phyloP scores from a whole-genome alignment of 2,329 filamentous ascomycete species.

The Claviceps cyperi region DNA sequence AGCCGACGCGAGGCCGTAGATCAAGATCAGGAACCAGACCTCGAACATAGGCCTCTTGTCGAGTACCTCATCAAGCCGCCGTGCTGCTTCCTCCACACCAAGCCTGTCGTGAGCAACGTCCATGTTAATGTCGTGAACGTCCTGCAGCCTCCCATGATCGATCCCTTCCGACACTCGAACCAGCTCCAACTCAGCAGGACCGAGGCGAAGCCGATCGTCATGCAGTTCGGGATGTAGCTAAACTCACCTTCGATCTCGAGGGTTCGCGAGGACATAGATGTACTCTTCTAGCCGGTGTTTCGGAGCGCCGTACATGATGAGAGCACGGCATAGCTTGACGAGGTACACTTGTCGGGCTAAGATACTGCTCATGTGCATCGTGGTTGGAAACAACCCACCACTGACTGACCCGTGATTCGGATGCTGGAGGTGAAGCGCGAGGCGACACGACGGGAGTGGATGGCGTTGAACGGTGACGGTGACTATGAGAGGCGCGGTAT shows the following conservation, averaged over 20 bases:
- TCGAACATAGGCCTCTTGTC: constrained; percentile 30
- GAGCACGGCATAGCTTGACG: constrained; percentile 65
- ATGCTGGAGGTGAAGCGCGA: constrained; percentile 23
- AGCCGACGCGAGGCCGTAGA: constrained; percentile 65
- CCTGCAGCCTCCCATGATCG: constrained; percentile 58
- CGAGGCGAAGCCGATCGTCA: constrained; percentile 86
- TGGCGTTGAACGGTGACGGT: constrained; percentile 12
- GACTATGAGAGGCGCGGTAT: constrained; percentile 13
- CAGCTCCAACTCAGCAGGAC: constrained; percentile 69
- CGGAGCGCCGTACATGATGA: constrained; percentile 84
- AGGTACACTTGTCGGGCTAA: constrained; percentile 72
- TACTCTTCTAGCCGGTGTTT: constrained; percentile 88
- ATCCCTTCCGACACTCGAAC: constrained; percentile 55
- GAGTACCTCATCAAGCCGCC: constrained; percentile 42
- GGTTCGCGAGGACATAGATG: constrained; percentile 73
- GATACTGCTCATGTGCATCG: constrained; percentile 49
- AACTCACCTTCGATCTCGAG: constrained; percentile 83
- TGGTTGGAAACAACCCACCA: constrained; percentile 33
- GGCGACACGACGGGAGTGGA: constrained; percentile 25
- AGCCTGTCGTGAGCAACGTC: constrained; percentile 63
- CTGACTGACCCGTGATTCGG: constrained; percentile 20
- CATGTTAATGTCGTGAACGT: constrained; percentile 67
- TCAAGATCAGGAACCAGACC: constrained; percentile 41
- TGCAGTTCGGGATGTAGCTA: constrained; percentile 78
- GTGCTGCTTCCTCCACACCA: constrained; percentile 54